phyloP scores from a whole-genome alignment of 495 filamentous ascomycete species.

The Annulohypoxylon stygium region DNA sequence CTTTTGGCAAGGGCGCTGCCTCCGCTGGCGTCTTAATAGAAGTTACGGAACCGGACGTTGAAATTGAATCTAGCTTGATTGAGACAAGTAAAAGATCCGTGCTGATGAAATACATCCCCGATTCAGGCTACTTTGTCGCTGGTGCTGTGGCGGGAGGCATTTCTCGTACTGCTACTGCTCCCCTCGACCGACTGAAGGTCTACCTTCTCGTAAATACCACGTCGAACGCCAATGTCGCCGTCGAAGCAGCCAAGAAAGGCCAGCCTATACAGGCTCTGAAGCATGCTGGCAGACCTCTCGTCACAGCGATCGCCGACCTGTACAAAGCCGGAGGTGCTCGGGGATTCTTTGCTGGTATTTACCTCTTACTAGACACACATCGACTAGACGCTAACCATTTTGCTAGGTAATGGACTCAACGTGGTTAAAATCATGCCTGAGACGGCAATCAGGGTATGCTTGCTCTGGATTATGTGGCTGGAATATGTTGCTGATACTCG shows the following conservation, averaged over 20 bases:
- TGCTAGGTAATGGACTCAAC: slow-evolving; percentile 93
- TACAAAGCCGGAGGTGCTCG: slow-evolving; percentile 91
- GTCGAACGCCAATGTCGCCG: slow-evolving; percentile 65
- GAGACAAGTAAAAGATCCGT: slow-evolving; percentile 55
- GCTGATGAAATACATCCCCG: slow-evolving; percentile 68
- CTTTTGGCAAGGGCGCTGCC: slow-evolving; percentile 12
- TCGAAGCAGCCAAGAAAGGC: slow-evolving; percentile 78
- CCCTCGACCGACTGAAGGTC: slow-evolving; percentile 96
- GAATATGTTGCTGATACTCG: slow-evolving; percentile 35
- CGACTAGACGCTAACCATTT: slow-evolving; percentile 23
- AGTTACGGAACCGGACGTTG: slow-evolving; percentile 47
- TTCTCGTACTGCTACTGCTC: slow-evolving; percentile 92
- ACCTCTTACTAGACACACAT: neutral
- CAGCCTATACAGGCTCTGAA: slow-evolving; percentile 74
- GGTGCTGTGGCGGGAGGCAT: slow-evolving; percentile 92
- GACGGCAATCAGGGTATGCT: slow-evolving; percentile 81
- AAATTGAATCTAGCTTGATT: slow-evolving; percentile 49
- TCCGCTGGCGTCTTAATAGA: slow-evolving; percentile 43
- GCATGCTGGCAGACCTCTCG: slow-evolving; percentile 74
- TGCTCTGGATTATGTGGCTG: slow-evolving; percentile 1
- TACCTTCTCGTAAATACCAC: slow-evolving; percentile 95
- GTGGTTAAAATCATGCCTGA: slow-evolving; percentile 98
- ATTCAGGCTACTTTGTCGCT: slow-evolving; percentile 96
- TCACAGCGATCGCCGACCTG: slow-evolving; percentile 77
- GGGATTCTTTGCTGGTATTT: slow-evolving; percentile 93